These are phyloP conservation scores for Spiraea crenata DNA, from an alignment of 331 rosid genomes.

Conservation along the genomic window DNA sequence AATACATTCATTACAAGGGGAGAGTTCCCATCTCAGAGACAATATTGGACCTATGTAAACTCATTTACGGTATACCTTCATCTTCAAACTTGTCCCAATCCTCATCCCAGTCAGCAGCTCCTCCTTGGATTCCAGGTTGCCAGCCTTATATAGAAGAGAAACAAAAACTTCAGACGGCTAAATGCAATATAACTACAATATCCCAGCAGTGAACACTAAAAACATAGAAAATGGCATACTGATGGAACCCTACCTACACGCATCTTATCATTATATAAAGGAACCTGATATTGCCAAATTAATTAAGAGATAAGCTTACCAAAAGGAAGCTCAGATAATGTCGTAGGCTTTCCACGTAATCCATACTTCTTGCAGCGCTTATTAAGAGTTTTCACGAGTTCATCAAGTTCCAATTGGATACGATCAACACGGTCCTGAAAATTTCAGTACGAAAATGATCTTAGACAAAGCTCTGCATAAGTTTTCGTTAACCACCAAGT, in stretches of 20 bases:
- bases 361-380: slow-evolving; percentile 96
- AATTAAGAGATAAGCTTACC: slow-evolving; percentile 48
- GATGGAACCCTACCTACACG: not conserved
- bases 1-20: not conserved
- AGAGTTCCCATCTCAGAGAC: slow-evolving; percentile 11
- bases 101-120: slow-evolving; percentile 96
- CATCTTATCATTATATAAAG: not conserved
- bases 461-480: slow-evolving; percentile 19
- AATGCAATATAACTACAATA: slow-evolving; percentile 1
- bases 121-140: slow-evolving; percentile 92
- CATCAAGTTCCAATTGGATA: slow-evolving; percentile 76
- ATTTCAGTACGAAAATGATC: slow-evolving; percentile 29
- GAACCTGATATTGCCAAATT: not conserved
- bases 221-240: not conserved
- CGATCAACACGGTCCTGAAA: slow-evolving; percentile 72
- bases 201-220: not conserved
- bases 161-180: slow-evolving; percentile 9
- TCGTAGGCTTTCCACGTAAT: slow-evolving; percentile 74
- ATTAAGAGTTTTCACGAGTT: slow-evolving; percentile 73
- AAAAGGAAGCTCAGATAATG: slow-evolving; percentile 89
- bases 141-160: slow-evolving; percentile 54
- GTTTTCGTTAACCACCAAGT: slow-evolving; percentile 17
- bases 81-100: slow-evolving; percentile 95
- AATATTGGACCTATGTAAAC: slow-evolving; percentile 9
- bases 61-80: slow-evolving; percentile 62